Base-by-base conservation (phyloP, 139 green algal genomes). In the Tetraselmis chui region DNA sequence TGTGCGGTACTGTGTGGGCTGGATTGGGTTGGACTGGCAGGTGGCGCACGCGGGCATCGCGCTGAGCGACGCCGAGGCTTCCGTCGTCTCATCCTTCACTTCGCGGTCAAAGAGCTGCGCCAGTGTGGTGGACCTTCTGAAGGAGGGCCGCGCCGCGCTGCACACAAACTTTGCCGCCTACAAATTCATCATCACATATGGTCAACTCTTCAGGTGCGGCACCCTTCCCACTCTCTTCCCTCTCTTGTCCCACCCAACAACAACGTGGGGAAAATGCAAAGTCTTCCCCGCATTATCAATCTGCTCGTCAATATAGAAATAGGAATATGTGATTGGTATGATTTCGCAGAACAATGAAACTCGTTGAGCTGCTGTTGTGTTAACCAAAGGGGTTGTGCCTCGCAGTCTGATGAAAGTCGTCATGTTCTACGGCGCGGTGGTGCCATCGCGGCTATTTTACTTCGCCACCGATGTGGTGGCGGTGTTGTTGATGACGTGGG, bases 21-120 rank as follows among this genome's bases (percentile, higher is more conserved):
- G n/a, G n/a, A n/a, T n/a, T n/a, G n/a, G n/a, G n/a, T n/a, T n/a
- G n/a, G n/a, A n/a, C n/a, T n/a, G 45, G 74, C 74, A 31, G 2
- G 75, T 74, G 1, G 81, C 81, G 1, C 81, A 84, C 67, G 75
- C 81, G 58, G 81, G 81, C 75, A 32, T 84, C 28, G 81, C 81
- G 2, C 75, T 84, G 2, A 79, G 59, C 28, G 74, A 84, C 28
- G 81, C 81, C 31, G 81, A 84, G 11, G 81, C 81, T 23, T 80
- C 74, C 25, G 23, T 84, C 23, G 75, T 84, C 29, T 80, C 81
- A 1, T 74, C 81, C 25, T 84, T 84, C 81, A 84, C 81, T 75
- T 67, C 45, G 45, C 45, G 45, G 11, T 67, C 45, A 67, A 67
- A 67, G 45, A 67, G 45, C 45, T 67, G 45, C 45, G 45, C 45